Evolutionary conservation across 2,329 filamentous ascomycete genomes (phyloP).

Genomic region (Aspergillus sojae): DNA sequence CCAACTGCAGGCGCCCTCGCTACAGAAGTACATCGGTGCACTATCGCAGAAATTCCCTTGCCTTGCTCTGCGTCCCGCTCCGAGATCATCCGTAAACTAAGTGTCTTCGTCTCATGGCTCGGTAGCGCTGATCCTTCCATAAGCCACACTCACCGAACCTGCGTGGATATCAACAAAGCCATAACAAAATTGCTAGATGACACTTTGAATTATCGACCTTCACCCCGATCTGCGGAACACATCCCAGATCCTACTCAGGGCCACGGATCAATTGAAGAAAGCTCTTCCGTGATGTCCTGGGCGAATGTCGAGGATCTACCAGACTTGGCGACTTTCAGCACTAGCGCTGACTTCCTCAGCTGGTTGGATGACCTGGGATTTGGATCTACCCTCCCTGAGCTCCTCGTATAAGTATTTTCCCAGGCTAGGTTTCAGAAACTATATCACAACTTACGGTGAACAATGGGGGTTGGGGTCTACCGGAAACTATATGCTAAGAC

Average conservation of each 20-base stretch:
- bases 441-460: background rate
- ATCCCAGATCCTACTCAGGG: slow-evolving; percentile 14
- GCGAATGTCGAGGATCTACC: background rate
- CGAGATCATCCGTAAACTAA: slow-evolving; percentile 28
- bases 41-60: slow-evolving; percentile 20
- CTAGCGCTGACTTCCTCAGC: slow-evolving; percentile 7
- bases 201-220: slow-evolving; percentile 18
- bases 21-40: slow-evolving; percentile 25
- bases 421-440: background rate
- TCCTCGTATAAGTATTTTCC: background rate
- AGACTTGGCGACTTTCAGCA: background rate
- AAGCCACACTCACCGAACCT: slow-evolving; percentile 12
- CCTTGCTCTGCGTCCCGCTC: slow-evolving; percentile 23
- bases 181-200: slow-evolving; percentile 25
- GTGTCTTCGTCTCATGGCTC: slow-evolving; percentile 25
- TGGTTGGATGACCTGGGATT: slow-evolving; percentile 14
- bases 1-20: slow-evolving; percentile 24
- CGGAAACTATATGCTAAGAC: background rate
- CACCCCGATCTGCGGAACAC: background rate
- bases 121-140: slow-evolving; percentile 13
- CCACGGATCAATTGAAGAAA: background rate
- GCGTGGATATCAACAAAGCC: slow-evolving; percentile 23
- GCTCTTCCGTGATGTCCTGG: background rate
- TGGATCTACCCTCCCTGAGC: background rate
- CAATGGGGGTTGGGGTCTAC: background rate